phyloP scores from a whole-genome alignment of 495 filamentous ascomycete species.

The Xylaria castorea region DNA sequence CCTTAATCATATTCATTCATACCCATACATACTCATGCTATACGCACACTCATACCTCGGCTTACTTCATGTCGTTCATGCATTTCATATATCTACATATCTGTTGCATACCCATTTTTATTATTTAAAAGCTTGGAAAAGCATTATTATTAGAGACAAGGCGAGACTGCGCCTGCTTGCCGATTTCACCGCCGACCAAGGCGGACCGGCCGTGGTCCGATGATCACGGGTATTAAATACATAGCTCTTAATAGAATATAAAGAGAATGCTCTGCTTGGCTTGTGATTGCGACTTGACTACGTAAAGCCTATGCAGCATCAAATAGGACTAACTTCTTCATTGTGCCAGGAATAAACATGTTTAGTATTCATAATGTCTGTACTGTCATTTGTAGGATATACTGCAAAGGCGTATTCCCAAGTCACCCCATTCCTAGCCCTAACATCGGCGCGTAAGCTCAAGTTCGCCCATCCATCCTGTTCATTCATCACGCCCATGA shows the following conservation, averaged over 20 bases:
- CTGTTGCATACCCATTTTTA: neutral
- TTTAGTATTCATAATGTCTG: neutral
- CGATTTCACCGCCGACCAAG: neutral
- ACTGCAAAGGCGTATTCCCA: neutral
- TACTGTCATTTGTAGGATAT: neutral
- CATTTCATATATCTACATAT: neutral
- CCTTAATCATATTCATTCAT: neutral
- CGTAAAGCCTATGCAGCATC: neutral
- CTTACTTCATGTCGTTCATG: neutral
- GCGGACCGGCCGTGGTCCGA: neutral
- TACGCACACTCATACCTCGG: neutral
- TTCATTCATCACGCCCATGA: neutral
- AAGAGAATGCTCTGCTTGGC: neutral
- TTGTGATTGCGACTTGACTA: neutral
- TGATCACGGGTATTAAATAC: neutral
- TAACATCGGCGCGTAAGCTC: neutral
- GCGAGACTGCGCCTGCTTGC: neutral
- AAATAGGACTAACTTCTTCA: neutral
- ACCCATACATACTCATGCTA: neutral
- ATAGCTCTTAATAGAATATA: constrained; percentile 5
- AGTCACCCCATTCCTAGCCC: neutral
- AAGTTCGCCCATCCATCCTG: neutral
- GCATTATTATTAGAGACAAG: neutral
- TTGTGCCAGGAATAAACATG: neutral
- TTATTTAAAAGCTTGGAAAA: neutral